Conservation (phyloP, 768 basidiomycete species). For the Mycena albidolilacea region DNA sequence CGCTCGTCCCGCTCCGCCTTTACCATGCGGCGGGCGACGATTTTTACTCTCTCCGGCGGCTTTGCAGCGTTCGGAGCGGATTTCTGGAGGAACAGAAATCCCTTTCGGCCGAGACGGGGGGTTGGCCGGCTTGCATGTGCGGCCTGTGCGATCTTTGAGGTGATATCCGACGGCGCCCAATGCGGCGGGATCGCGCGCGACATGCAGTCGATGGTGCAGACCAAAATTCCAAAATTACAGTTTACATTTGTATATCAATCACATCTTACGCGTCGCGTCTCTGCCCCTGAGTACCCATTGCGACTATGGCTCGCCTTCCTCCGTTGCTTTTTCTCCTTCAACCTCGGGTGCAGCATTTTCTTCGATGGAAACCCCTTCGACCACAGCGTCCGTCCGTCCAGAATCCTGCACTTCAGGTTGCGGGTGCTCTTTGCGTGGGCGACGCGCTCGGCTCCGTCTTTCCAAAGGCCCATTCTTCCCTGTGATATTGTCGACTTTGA, state of each 20-base stretch:
- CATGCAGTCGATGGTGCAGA: neutral
- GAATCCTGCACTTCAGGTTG: neutral
- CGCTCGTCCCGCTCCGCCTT: constrained; percentile 63
- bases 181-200: constrained; percentile 32
- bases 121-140: neutral
- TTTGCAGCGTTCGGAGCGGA: constrained; percentile 8
- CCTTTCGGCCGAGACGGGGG: constrained; percentile 16
- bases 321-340: neutral
- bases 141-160: constrained; percentile 1
- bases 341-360: neutral
- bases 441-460: constrained; percentile 11
- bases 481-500: constrained; percentile 43
- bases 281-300: neutral
- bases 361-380: neutral
- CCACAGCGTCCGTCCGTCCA: neutral
- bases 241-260: constrained; percentile 27
- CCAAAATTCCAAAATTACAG: neutral
- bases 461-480: constrained; percentile 45
- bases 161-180: constrained; percentile 17
- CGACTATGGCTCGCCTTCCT: neutral
- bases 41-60: constrained; percentile 43
- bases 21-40: constrained; percentile 43
- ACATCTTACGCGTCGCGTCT: neutral
- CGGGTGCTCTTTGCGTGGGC: neutral
- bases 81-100: constrained; percentile 21